Evolutionary conservation across 2,329 filamentous ascomycete species (phyloP), one percentile per base, ranked within the genome.

Genomic region (Claviceps humidiphila): DNA sequence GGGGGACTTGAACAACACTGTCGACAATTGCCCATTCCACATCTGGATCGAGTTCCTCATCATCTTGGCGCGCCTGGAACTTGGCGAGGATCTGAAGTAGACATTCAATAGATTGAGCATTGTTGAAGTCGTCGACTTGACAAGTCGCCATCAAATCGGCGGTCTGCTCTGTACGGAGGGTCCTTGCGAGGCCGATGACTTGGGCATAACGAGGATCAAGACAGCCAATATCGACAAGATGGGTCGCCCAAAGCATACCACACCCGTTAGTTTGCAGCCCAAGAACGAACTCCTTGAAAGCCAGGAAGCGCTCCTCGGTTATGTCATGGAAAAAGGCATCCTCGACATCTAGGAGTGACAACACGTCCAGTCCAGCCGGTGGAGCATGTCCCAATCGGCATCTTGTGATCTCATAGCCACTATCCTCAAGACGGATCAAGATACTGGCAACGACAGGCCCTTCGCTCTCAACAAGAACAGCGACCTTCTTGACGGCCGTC

Each of bases 231-330:
- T 67, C 63, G 9, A 53, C 55, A 3, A 58, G 51, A 0, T 55
- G 53, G 1, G 64, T 68, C 1, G 66, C 47, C 66, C 66, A 68
- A 2, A 68, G 53, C 13, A 64, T 24, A 5, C 42, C 42, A 22
- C 13, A 24, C 3, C 47, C 45, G 3, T 41, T 47, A 1, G 38
- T 46, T 30, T 54, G 52, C 14, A 56, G 8, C 4, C 38, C n/a
- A 2, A n/a, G 20, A 6, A 61, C 47, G 2, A 49, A 44, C 1
- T 47, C 44, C 20, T 53, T 53, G 42, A 53, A 38, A n/a, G 20
- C n/a, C 9, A n/a, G 13, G 9, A 56, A 58, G 0, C 42, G 39
- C 1, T 53, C 39, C 1, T 54, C 37, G 1, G 53, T 53, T 34
- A 41, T 50, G 57, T 55, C 26, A 52, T 50, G 42, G 58, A 58